Evolutionary conservation across 306 rosid species (phyloP).

Genomic region (Luffa acutangula): DNA sequence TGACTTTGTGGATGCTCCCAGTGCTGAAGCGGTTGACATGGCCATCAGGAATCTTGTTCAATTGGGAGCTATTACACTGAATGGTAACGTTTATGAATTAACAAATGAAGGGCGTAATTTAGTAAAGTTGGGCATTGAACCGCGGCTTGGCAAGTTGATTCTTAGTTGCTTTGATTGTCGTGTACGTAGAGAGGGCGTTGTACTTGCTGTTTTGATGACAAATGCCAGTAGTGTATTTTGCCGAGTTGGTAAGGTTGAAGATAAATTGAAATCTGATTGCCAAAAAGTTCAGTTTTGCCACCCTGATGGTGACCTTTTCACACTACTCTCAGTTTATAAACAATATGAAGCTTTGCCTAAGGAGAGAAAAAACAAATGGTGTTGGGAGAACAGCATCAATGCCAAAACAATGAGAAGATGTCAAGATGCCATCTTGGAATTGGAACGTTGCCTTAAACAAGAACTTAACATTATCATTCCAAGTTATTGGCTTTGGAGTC

Average conservation of each 20-base stretch:
- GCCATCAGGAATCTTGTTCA: slow-evolving; percentile 72
- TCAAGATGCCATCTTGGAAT: slow-evolving; percentile 59
- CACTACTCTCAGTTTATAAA: slow-evolving; percentile 83
- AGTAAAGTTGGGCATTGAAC: slow-evolving; percentile 86
- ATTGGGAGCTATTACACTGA: slow-evolving; percentile 48
- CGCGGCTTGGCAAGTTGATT: slow-evolving; percentile 87
- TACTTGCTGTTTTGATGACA: slow-evolving; percentile 87
- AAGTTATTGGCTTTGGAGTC: slow-evolving; percentile 69
- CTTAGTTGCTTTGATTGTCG: slow-evolving; percentile 41
- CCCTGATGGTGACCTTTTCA: slow-evolving; percentile 79
- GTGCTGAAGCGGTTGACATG: slow-evolving; percentile 67
- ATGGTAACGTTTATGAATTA: slow-evolving; percentile 31
- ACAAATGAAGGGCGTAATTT: slow-evolving; percentile 55
- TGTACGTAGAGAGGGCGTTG: slow-evolving; percentile 74
- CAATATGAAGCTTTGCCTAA: slow-evolving; percentile 56
- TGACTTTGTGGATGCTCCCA: slow-evolving; percentile 89
- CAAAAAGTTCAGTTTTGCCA: slow-evolving; percentile 87
- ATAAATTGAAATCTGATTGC: slow-evolving; percentile 72
- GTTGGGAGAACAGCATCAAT: slow-evolving; percentile 93
- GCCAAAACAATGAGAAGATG: slow-evolving; percentile 91
- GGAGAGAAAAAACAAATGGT: slow-evolving; percentile 58
- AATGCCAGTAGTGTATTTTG: slow-evolving; percentile 83
- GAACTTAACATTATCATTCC: slow-evolving; percentile 49
- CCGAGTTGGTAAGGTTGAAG: slow-evolving; percentile 71
- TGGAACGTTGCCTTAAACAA: slow-evolving; percentile 58